Evolutionary conservation across 2,329 filamentous ascomycete species (phyloP), one percentile per base, ranked within the genome.

Genomic region (Penicillium glabrum): DNA sequence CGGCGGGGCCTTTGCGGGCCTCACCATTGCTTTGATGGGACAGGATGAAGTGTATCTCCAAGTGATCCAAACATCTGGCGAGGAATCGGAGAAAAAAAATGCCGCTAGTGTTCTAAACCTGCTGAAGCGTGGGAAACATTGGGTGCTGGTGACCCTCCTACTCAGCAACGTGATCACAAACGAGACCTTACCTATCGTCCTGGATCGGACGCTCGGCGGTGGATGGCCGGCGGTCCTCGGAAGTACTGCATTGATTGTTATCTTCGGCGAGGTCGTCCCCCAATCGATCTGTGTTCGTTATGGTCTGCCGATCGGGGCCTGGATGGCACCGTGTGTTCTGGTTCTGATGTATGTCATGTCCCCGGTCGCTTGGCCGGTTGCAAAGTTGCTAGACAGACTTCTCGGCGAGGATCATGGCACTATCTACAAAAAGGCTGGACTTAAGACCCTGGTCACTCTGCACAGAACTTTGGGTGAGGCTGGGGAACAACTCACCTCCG

Each of bases 81-180:
- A 91, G 74, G 91, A 89, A 54, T 82, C 87, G n/a, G 93, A 98
- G 77, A 88, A 88, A 69, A 91, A 87, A 70, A 91, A 97, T 71
- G 95, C 95, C 0, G 85, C 84, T 55, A 88, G 86, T 62, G 95
- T 99, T 11, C 82, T 95, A 65, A 82, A 86, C 44, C 80, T 99
- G 27, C 78, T 99, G 54, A 86, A 91, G 62, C 89, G 85, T 67
- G 95, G 95, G 67, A 99, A 99, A 75, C 95, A 99, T 76, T 99
- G 95, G 95, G 93, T 99, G 21, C 81, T 99, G 56, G 95, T 99
- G 53, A 98, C 95, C 3, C 79, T 99, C 26, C 83, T 99, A 8
- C 81, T 99, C 54, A 92, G 92, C 74, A 99, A 99, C 74, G 95
- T 99, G 70, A 96, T 99, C 68, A 96, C 96, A 63, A 98, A 99